Evolutionary conservation across 306 rosid species (phyloP).

Genomic region (Medicago ruthenica): DNA sequence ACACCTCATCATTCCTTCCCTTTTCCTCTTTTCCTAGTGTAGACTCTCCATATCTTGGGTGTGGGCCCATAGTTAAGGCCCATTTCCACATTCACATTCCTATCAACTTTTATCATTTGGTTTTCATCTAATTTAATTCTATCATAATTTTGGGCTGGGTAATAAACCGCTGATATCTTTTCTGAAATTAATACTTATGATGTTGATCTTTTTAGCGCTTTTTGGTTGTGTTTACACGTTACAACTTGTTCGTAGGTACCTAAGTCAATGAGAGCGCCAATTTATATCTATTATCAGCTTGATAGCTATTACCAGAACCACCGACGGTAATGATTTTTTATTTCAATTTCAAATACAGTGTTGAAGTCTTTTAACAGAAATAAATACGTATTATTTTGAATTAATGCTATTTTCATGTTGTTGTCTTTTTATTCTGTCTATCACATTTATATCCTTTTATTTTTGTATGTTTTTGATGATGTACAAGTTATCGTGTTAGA

Average conservation of each 20-base stretch:
- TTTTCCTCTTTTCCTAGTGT: too few species aligned
- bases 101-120: slow-evolving; percentile 3
- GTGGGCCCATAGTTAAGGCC: too few species aligned
- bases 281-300: slow-evolving; percentile 85
- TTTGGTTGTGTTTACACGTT: slow-evolving; percentile 39
- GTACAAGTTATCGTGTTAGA: not conserved
- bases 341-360: slow-evolving; percentile 20
- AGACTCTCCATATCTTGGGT: too few species aligned
- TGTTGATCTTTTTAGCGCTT: slow-evolving; percentile 29
- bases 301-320: slow-evolving; percentile 97
- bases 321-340: slow-evolving; percentile 68
- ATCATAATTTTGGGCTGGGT: slow-evolving; percentile 33
- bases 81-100: too few species aligned
- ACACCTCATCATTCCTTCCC: too few species aligned
- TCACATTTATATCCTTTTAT: slow-evolving; percentile 17
- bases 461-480: slow-evolving; percentile 7
- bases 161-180: slow-evolving; percentile 16
- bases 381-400: not conserved
- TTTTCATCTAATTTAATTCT: slow-evolving; percentile 7
- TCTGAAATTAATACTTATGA: slow-evolving; percentile 8
- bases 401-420: not conserved
- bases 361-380: slow-evolving; percentile 34
- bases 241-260: slow-evolving; percentile 59
- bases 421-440: slow-evolving; percentile 29
- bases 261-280: slow-evolving; percentile 89